Base-by-base conservation (phyloP, 768 basidiomycete species). In the Botryobasidium botryosum region DNA sequence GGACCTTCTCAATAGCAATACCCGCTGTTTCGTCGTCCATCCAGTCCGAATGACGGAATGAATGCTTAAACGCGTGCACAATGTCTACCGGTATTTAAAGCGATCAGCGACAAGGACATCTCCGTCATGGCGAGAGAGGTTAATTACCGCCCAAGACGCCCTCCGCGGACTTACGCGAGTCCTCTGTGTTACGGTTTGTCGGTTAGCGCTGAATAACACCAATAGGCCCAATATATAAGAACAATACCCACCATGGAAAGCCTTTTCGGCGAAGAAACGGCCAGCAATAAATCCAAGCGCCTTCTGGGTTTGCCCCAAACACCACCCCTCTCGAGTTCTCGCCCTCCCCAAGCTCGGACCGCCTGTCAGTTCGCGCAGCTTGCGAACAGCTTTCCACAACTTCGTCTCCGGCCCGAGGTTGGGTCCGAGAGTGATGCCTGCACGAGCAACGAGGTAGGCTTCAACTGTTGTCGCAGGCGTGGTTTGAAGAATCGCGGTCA, bases 261-360 rank as follows among this genome's bases (percentile, higher is more conserved):
- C 80, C 57, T 77, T 71, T 42, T 84, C 74, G 42, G 91, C 87
- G 56, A 90, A 97, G 59, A 80, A 64, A 25, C 84, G 70, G 2
- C 92, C 91, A 25, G 80, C 72, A 5, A 87, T 80, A 58, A 85
- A 91, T n/a, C 92, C 92, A 45, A 92, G 68, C 1, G 71, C 71
- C 32, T 63, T 56, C 53, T 88, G 81, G 1, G 90, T 75, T 51
- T 67, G 66, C 1, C 66, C 68, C 42, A 88, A 69, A 56, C 92
- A 97, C 52, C 77, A 79, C 53, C 92, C 84, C 21, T 76, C 71
- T 20, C 94, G 72, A 53, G 91, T 83, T 33, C 79, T 77, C 25
- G 82, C 65, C 1, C 77, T 79, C 23, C 91, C 94, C 50, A 80
- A 79, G 63, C 88, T 85, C 55, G 92, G 72, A 2, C 94, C 94